Evolutionary conservation across 495 filamentous ascomycete species (phyloP), one percentile per base, ranked within the genome.

Genomic region (Apodospora peruviana): DNA sequence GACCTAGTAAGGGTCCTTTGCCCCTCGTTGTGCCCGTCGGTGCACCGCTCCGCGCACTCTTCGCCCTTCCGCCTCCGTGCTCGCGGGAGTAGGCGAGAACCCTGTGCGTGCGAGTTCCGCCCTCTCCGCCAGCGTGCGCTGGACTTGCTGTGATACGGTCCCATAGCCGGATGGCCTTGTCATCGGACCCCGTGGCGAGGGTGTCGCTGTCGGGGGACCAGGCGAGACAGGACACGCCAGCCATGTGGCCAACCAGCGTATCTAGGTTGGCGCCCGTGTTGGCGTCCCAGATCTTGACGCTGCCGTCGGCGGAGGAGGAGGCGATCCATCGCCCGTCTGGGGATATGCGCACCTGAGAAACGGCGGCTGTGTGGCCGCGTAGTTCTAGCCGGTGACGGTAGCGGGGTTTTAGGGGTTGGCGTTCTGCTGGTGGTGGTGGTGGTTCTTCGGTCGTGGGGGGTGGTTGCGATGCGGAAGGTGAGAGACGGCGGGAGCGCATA

Each of bases 121-220:
- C 43, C 11, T 50, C 48, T 8, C 45, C 49, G n/a, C 51, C 55
- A 5, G 64, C 85, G 73, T 55, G 84, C 61, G 75, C 83, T 1
- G 69, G 67, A 37, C 77, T 67, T 50, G 87, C 87, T 0, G 87
- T 91, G 12, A 80, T 69, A 16, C 88, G 76, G 64, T 96, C 86
- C 93, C 93, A 98, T 4, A 97, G 73, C 1, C 93, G 80, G 48
- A 98, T 96, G 0, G 87, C 83, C 64, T 97, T 98, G 74, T 98
- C 93, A 65, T 98, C 93, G 21, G 86, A 90, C 9, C 93, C 93
- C 16, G 90, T 90, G 0, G 91, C 94, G 39, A 98, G 76, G 2
- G 83, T 86, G 55, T 82, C 77, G 34, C 84, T 88, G 65, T 95
- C 90, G 2, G 94, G 91, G 41, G 82, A 79, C 93, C 93, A 98